These are phyloP conservation scores for Arabis hirsuta DNA, from an alignment of 345 rosid genomes.

Conservation along the genomic window DNA sequence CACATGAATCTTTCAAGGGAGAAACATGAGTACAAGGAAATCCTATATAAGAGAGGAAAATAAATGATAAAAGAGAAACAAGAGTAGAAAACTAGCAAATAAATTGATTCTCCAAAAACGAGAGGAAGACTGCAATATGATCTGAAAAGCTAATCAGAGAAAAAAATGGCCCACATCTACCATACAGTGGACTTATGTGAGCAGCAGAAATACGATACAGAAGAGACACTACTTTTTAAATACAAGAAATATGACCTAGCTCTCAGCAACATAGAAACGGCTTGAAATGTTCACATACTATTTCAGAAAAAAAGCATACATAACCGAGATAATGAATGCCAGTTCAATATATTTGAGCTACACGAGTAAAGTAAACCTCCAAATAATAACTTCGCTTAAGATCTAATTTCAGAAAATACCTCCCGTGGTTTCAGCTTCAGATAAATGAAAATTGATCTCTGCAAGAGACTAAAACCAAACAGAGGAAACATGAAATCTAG, in stretches of 20 bases:
- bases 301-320: slow-evolving; percentile 19
- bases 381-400: slow-evolving; percentile 27
- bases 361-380: slow-evolving; percentile 24
- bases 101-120: slow-evolving; percentile 12
- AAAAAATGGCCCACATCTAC: slow-evolving; percentile 20
- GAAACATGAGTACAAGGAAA: slow-evolving; percentile 5
- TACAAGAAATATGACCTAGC: slow-evolving; percentile 20
- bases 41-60: slow-evolving; percentile 21
- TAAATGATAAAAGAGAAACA: slow-evolving; percentile 15
- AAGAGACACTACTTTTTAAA: slow-evolving; percentile 18
- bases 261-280: slow-evolving; percentile 4
- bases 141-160: slow-evolving; percentile 18
- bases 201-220: slow-evolving; percentile 22
- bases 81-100: background rate
- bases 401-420: slow-evolving; percentile 50
- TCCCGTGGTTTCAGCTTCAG: slow-evolving; percentile 86
- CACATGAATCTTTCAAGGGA: slow-evolving; percentile 9
- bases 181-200: slow-evolving; percentile 10
- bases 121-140: slow-evolving; percentile 16
- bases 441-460: slow-evolving; percentile 77
- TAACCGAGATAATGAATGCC: slow-evolving; percentile 10
- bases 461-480: slow-evolving; percentile 77
- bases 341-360: slow-evolving; percentile 20
- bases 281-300: slow-evolving; percentile 8
- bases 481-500: slow-evolving; percentile 41